Base-by-base conservation (phyloP, 1,139 yeast species). In the Debaryomyces psychrophilus region DNA sequence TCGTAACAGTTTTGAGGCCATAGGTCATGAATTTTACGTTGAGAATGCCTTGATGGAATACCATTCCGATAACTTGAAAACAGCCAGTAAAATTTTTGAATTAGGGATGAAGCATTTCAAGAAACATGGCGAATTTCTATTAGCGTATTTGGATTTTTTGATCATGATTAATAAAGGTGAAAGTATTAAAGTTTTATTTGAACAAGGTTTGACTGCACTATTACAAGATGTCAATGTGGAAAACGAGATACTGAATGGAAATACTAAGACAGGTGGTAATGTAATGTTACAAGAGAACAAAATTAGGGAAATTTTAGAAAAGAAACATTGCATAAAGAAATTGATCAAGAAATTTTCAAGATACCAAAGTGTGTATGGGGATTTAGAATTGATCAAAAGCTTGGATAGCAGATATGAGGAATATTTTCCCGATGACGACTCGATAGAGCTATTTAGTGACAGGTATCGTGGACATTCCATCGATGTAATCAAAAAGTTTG, bases 41-140 rank as follows among this genome's bases (percentile, higher is more conserved):
- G 95, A 89, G 45, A 86, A 89, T 56, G 96, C 97, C 0, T 74
- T 83, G 60, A 76, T 92, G 73, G 99, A 93, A 61, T 84, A 82
- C 57, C 84, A 83, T 57, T 79, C 85, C 37, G 79, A 78, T 48
- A 77, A 86, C 52, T 73, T 78, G 43, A 85, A 82, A 45, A 83
- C 87, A 35, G 93, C 97, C 0, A 72, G 80, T 44, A 85, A 85
- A 60, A 85, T 92, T 33, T 86, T 90, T 64, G 95, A 88, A 53
- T 68, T 90, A 42, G 98, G 96, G 1, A 69, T 87, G 69, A 87
- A 83, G 61, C 67, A 79, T 49, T 86, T 79, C 59, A 68, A 72
- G 3, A 64, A 69, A 17, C 77, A 82, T 53, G 86, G 88, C 3
- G 79, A 76, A 23, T 92, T 84, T 61, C 75, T 90, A 41, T 72